Percentiles rank a stretch among this genome's conserved stretches.
Evolutionary conservation across 768 basidiomycete species (phyloP).

Genomic region (Inosperma sp.): DNA sequence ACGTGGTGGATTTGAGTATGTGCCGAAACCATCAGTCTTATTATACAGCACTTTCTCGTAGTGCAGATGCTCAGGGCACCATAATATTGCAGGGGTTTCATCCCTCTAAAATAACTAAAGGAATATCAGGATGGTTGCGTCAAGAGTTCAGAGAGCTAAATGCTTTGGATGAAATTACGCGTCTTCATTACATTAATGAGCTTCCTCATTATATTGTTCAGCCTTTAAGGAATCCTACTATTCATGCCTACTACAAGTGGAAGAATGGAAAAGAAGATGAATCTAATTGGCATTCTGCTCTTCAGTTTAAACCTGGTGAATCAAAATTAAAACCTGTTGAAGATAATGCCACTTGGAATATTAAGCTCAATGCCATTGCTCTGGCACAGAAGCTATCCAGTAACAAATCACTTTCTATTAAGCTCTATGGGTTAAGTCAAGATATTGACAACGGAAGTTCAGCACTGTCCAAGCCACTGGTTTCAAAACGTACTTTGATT

Average conservation of each 20-base stretch:
- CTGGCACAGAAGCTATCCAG: not conserved
- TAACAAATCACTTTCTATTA: not conserved
- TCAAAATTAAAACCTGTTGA: not conserved
- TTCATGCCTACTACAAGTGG: not conserved
- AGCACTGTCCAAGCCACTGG: too few species aligned
- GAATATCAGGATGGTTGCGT: conserved; percentile 20
- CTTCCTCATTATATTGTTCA: conserved; percentile 15
- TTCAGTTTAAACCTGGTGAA: not conserved
- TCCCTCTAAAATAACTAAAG: conserved; percentile 19
- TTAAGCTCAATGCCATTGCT: too few species aligned
- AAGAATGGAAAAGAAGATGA: not conserved
- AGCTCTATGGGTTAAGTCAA: too few species aligned
- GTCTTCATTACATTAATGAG: conserved; percentile 18
- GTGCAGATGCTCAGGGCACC: conserved; percentile 26
- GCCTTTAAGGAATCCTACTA: not conserved
- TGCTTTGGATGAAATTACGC: conserved; percentile 33
- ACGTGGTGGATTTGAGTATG: conserved; percentile 27
- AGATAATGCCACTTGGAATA: not conserved
- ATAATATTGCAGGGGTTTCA: conserved; percentile 29
- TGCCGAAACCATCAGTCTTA: conserved; percentile 20
- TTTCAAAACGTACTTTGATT: not conserved
- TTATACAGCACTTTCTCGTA: conserved; percentile 31
- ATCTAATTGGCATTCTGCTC: not conserved
- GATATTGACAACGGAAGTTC: too few species aligned
- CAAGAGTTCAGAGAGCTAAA: conserved; percentile 35